Conservation (phyloP, 257 asterid species). For the Leonotis leonurus region DNA sequence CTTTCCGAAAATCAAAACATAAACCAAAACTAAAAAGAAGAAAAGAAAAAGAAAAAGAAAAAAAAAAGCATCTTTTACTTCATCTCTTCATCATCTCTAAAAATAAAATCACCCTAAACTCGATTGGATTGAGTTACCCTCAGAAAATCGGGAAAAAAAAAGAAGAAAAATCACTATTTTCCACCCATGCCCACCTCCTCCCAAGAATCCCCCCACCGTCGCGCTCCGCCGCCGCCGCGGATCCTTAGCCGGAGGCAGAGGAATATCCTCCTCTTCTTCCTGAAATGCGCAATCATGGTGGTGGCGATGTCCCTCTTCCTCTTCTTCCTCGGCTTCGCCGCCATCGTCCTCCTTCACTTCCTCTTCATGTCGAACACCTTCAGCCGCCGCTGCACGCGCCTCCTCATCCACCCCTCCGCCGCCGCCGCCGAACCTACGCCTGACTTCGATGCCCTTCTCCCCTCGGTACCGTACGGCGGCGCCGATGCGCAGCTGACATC, state of each 20-base stretch:
- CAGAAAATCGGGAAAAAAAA: background rate
- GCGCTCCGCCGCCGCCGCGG: constrained; percentile 23
- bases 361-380: constrained; percentile 51
- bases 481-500: constrained; percentile 16
- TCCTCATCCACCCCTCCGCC: constrained; percentile 19
- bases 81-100: constrained; percentile 2
- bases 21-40: background rate
- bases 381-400: constrained; percentile 44
- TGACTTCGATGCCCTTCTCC: constrained; percentile 22
- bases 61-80: background rate
- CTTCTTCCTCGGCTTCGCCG: constrained; percentile 80
- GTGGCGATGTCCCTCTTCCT: constrained; percentile 57
- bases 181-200: constrained; percentile 22
- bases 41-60: background rate
- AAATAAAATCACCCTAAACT: background rate
- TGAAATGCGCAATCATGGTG: constrained; percentile 64
- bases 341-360: constrained; percentile 68
- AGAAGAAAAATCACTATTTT: background rate
- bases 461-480: constrained; percentile 28
- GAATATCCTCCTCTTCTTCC: constrained; percentile 48
- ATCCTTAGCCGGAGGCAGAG: constrained; percentile 30
- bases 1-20: background rate
- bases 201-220: constrained; percentile 19
- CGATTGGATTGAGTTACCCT: background rate
- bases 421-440: background rate